Evolutionary conservation across 257 asterid species (phyloP).

Genomic region (Buddleja alternifolia): DNA sequence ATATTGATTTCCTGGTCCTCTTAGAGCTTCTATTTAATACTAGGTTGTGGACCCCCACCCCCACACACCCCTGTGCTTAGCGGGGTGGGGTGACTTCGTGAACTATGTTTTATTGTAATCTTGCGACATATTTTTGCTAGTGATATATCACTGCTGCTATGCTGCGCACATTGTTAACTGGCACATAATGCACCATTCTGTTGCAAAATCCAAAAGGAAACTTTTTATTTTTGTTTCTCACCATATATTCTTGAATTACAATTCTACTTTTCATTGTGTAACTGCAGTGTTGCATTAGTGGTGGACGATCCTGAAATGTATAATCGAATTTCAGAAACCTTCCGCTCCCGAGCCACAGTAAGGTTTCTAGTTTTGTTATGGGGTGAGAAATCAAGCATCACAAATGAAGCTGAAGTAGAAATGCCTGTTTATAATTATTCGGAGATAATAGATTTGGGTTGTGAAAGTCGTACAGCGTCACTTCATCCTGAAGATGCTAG

Average conservation of each 20-base stretch:
- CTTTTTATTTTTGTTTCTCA: not conserved
- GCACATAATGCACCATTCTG: not conserved
- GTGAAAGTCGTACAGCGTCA: slow-evolving; percentile 52
- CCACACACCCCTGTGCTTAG: not conserved
- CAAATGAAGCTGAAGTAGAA: slow-evolving; percentile 40
- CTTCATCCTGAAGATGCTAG: slow-evolving; percentile 69
- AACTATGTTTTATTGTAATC: not conserved
- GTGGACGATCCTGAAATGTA: slow-evolving; percentile 78
- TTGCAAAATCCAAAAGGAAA: not conserved
- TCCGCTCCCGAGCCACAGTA: slow-evolving; percentile 51
- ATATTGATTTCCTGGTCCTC: no score
- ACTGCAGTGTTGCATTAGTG: slow-evolving; percentile 78
- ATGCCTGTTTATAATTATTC: slow-evolving; percentile 63
- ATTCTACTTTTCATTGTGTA: slow-evolving; percentile 29
- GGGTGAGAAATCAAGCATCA: slow-evolving; percentile 78
- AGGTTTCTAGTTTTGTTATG: slow-evolving; percentile 75
- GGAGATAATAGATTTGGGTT: slow-evolving; percentile 75
- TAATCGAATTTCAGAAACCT: slow-evolving; percentile 51
- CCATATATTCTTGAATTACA: slow-evolving; percentile 19
- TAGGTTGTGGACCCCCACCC: no score
- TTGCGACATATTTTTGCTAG: slow-evolving; percentile 6
- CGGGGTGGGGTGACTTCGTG: not conserved
- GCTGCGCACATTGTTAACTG: not conserved
- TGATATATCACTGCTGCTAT: not conserved
- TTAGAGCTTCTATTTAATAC: no score